phyloP scores from a whole-genome alignment of 148 eudicot species.

The Vaccinium vitisidaea region DNA sequence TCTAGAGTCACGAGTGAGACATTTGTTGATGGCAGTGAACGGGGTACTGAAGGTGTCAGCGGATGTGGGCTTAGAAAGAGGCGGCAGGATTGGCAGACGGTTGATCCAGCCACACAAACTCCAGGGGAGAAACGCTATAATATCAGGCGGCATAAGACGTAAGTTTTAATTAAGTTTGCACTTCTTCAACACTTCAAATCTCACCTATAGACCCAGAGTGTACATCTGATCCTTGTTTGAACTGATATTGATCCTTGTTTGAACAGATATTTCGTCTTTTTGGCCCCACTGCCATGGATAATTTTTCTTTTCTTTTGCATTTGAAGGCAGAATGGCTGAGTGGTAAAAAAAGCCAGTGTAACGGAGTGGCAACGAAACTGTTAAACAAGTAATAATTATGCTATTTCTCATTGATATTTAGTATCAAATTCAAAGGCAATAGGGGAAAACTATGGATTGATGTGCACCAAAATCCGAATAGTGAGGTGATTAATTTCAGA shows the following conservation, averaged over 20 bases:
- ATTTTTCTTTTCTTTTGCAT: not conserved
- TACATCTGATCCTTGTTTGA: not conserved
- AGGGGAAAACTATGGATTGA: not conserved
- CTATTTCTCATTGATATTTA: not conserved
- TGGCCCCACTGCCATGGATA: not conserved
- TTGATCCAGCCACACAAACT: conserved; percentile 40
- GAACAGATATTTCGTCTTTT: not conserved
- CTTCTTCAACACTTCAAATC: not conserved
- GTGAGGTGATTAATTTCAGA: not conserved
- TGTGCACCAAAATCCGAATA: not conserved
- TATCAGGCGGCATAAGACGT: conserved; percentile 72
- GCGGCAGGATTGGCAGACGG: conserved; percentile 38
- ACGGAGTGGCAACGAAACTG: not conserved
- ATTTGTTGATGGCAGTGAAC: conserved; percentile 55
- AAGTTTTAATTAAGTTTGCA: conserved; percentile 32
- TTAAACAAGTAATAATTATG: not conserved
- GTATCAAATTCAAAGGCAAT: not conserved
- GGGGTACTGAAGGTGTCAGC: conserved; percentile 58
- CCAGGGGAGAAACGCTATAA: conserved; percentile 71
- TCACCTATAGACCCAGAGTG: not conserved
- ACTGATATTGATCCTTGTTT: conserved; percentile 1
- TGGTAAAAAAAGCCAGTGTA: not conserved
- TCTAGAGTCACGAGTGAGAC: not conserved
- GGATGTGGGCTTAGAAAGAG: conserved; percentile 66
- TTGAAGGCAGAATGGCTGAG: not conserved